Evolutionary conservation across 257 asterid species (phyloP).

Genomic region (Scutellaria galericulata): DNA sequence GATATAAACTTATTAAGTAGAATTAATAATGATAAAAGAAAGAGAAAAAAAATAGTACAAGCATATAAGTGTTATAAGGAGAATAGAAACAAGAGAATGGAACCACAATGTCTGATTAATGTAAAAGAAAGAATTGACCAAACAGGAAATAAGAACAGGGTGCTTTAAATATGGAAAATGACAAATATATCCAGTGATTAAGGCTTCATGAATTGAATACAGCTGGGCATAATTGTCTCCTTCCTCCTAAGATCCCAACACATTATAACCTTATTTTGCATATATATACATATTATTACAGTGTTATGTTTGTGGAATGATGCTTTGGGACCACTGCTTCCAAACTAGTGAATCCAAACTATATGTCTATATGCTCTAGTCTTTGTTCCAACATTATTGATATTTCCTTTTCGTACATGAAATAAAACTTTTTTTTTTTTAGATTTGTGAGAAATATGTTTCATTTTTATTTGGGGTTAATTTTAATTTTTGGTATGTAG

Average conservation of each 20-base stretch:
- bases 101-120: constrained; percentile 26
- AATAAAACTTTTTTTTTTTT: too few relatives aligned
- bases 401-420: constrained; percentile 2
- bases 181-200: constrained; percentile 48
- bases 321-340: constrained; percentile 41
- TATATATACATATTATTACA: not conserved
- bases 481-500: too few relatives aligned
- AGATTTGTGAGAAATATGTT: too few relatives aligned
- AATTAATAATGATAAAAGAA: not conserved
- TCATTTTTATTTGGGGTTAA: too few relatives aligned
- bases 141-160: constrained; percentile 40
- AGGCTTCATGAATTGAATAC: constrained; percentile 37
- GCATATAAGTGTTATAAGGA: constrained; percentile 25
- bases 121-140: constrained; percentile 38
- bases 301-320: constrained; percentile 24
- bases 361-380: not conserved
- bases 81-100: constrained; percentile 32
- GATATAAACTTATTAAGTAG: constrained; percentile 5
- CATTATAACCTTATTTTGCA: not conserved
- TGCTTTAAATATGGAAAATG: constrained; percentile 42
- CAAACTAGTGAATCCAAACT: constrained; percentile 42
- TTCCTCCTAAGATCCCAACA: constrained; percentile 42
- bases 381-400: not conserved
- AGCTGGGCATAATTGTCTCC: constrained; percentile 69
- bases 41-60: constrained; percentile 19